phyloP scores from a whole-genome alignment of 2,329 filamentous ascomycete genomes.

The Aspergillus clavatus region DNA sequence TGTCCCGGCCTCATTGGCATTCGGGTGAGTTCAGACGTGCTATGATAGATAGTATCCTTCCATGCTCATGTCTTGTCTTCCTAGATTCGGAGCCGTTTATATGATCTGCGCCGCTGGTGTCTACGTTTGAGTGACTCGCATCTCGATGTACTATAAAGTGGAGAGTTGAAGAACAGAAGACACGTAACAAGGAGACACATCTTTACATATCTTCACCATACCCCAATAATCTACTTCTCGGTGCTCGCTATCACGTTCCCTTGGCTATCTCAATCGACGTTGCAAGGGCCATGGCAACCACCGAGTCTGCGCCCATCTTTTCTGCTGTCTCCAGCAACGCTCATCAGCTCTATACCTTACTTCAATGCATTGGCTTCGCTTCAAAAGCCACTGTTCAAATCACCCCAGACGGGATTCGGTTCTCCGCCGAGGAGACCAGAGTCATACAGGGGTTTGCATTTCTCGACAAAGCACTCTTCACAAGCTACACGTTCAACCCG shows the following conservation, averaged over 20 bases:
- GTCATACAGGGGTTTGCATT: conserved; percentile 90
- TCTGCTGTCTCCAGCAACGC: conserved; percentile 59
- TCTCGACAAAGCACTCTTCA: conserved; percentile 84
- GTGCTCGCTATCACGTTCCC: conserved; percentile 7
- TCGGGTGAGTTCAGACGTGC: conserved; percentile 65
- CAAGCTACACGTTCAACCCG: conserved; percentile 68
- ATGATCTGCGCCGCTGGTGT: conserved; percentile 99
- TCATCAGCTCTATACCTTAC: conserved; percentile 55
- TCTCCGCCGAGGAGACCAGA: conserved; percentile 80
- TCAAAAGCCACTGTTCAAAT: conserved; percentile 66
- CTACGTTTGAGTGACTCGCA: conserved; percentile 66
- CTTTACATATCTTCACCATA: conserved; percentile 16
- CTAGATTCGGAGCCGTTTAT: conserved; percentile 87
- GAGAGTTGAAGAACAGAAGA: conserved; percentile 24
- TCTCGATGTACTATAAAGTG: conserved; percentile 35
- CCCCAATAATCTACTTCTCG: conserved; percentile 14
- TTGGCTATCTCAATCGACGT: conserved; percentile 7
- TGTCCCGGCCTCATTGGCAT: conserved; percentile 77
- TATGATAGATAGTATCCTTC: conserved; percentile 1
- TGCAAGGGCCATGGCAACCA: conserved; percentile 13
- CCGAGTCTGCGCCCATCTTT: conserved; percentile 50
- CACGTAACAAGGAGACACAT: conserved; percentile 20
- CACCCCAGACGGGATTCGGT: conserved; percentile 76
- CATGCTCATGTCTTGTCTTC: conserved; percentile 11
- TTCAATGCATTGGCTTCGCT: conserved; percentile 59